A percentile compares a stretch with the other conserved stretches of the same genome.
These are phyloP conservation scores for Aspergillus costaricaensis DNA, from an alignment of 2,329 filamentous ascomycete genomes.

Conservation along the genomic window DNA sequence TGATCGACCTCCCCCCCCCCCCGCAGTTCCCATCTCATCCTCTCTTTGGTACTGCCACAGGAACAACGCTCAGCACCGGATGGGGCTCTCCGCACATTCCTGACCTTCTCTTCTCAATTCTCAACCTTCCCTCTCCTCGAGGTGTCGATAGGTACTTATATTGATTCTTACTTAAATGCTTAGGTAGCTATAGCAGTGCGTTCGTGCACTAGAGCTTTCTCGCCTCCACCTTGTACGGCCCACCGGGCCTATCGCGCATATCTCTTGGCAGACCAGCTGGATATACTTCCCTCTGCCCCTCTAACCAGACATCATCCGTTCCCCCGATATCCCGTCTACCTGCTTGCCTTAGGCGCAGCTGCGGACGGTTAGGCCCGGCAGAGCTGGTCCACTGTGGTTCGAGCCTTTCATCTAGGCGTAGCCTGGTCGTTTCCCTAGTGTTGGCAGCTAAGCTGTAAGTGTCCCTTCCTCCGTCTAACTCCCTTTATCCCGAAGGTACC, in stretches of 20 bases:
- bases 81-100: not conserved
- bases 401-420: slow-evolving; percentile 7
- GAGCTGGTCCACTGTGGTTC: slow-evolving; percentile 18
- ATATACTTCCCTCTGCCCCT: slow-evolving; percentile 12
- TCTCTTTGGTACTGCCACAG: not conserved
- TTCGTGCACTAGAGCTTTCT: not conserved
- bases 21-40: slow-evolving; percentile 1
- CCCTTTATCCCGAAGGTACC: slow-evolving; percentile 4
- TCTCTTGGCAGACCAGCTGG: slow-evolving; percentile 15
- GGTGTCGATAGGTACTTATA: not conserved
- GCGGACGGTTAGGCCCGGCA: slow-evolving; percentile 15
- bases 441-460: not conserved
- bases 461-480: slow-evolving; percentile 5
- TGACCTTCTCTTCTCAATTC: not conserved
- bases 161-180: not conserved
- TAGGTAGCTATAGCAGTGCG: not conserved
- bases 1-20: not conserved
- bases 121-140: too few relatives aligned
- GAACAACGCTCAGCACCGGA: not conserved
- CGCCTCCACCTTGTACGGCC: slow-evolving; percentile 1
- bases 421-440: not conserved
- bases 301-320: slow-evolving; percentile 34
- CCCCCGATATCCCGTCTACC: slow-evolving; percentile 29
- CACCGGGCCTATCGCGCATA: slow-evolving; percentile 6
- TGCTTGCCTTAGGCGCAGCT: slow-evolving; percentile 14